These are phyloP conservation scores for Cymbidium sinense DNA, from an alignment of 106 monocot species.

Conservation along the genomic window DNA sequence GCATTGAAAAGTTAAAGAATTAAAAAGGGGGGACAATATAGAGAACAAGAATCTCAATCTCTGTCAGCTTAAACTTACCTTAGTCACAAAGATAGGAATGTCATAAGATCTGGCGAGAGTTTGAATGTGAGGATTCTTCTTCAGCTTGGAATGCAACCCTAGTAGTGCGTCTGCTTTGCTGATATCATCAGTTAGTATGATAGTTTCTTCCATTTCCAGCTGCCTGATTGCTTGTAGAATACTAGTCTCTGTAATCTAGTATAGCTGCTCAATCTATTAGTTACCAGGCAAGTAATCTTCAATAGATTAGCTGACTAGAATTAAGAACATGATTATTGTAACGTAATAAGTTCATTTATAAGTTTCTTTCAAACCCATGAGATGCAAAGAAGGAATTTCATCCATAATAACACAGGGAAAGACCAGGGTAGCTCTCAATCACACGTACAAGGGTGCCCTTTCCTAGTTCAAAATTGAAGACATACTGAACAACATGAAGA, in stretches of 20 bases:
- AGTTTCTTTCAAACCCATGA: too few relatives aligned
- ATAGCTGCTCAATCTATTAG: conserved; percentile 50
- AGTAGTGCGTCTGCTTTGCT: conserved; percentile 82
- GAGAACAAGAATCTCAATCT: not conserved
- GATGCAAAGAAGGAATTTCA: too few relatives aligned
- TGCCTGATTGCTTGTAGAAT: conserved; percentile 71
- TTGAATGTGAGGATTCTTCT: conserved; percentile 80
- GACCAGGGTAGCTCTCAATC: too few relatives aligned
- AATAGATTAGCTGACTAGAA: not conserved
- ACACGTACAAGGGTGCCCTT: too few relatives aligned
- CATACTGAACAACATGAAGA: too few relatives aligned
- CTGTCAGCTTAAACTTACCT: conserved; percentile 30
- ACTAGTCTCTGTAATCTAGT: conserved; percentile 70
- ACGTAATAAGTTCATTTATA: too few relatives aligned
- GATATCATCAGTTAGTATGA: conserved; percentile 63
- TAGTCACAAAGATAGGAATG: conserved; percentile 71
- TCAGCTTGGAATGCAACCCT: conserved; percentile 69
- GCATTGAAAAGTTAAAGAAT: not conserved
- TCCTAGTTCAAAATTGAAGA: too few relatives aligned
- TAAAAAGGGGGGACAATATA: not conserved
- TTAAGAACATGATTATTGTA: too few relatives aligned
- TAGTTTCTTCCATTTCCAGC: conserved; percentile 44
- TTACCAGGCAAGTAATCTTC: conserved; percentile 9
- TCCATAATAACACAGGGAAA: too few relatives aligned
- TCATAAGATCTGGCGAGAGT: conserved; percentile 46